Conservation (phyloP, 2,329 filamentous ascomycete species). For the Fusarium sp. region DNA sequence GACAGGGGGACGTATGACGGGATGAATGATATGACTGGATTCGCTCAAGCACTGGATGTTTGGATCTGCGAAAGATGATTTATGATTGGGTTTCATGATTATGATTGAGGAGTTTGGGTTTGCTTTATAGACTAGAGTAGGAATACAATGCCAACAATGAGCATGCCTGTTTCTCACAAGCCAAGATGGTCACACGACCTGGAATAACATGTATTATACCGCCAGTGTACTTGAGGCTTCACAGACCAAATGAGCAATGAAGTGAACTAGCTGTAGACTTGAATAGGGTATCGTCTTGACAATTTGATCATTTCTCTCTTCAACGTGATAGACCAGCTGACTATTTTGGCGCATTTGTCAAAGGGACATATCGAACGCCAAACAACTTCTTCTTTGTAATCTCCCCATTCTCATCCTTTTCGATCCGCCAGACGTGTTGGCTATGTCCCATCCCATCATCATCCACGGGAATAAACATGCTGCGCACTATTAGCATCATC, state of each 20-base stretch:
- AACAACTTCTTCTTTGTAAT: constrained; percentile 72
- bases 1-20: too few species aligned
- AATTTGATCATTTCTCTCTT: neutral
- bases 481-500: constrained; percentile 35
- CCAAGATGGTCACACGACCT: neutral
- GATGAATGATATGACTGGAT: neutral
- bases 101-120: neutral
- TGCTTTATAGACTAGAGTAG: neutral
- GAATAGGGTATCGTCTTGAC: neutral
- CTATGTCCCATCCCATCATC: constrained; percentile 57
- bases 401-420: constrained; percentile 75
- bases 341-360: constrained; percentile 74
- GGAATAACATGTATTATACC: neutral
- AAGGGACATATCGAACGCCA: constrained; percentile 80
- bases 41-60: neutral
- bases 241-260: neutral
- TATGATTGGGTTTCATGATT: neutral
- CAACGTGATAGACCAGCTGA: neutral
- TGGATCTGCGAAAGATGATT: neutral
- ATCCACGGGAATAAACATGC: constrained; percentile 83
- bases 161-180: neutral
- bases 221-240: neutral
- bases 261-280: too few species aligned
- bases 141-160: neutral
- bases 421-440: constrained; percentile 80